Evolutionary conservation across 768 basidiomycete genomes (phyloP), one percentile per base, ranked within the genome.

Genomic region (Panaeolus papilionaceus): DNA sequence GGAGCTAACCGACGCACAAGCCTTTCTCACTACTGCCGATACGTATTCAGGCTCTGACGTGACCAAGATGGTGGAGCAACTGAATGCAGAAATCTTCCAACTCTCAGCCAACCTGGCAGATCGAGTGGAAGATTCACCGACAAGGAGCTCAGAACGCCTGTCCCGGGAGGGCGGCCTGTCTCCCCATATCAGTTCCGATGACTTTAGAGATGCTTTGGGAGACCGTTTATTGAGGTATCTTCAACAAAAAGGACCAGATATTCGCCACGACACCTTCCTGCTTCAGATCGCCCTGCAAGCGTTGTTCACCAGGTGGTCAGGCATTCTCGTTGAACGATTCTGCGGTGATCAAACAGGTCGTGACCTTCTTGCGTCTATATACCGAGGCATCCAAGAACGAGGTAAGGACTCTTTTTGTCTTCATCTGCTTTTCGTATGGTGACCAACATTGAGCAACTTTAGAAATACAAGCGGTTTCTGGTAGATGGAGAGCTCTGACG

Each of bases 401-500:
- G 72, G 72, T 71, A 37, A 40, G 70, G 45, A 20, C 1, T 51
- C 9, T 7, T 6, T 3, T 45, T 23, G 23, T 12, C 20, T 16
- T 42, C 10, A 11, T 11, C 9, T 42, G 10, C 40, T 3, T 3
- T 18, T 47, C 2, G 12, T 47, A 11, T n/a, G 45, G 51, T 23
- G 58, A 38, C 11, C 28, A 44, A 63, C 62, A 63, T 12, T 82
- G 83, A 80, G 64, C 26, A 71, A 67, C 3, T 11, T 9, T 62
- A 84, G 85, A 86, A 70, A 72, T 76, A 3, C 85, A 85, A 70
- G 78, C 82, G 0, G 78, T 83, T 38, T 77, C 85, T 16, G 87
- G 85, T 49, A 78, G 83, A 45, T 88, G 86, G 86, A 80, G 86
- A 66, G 81, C 85, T 37, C 71, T 88, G 67, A 86, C 86, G 3